These are phyloP conservation scores for Thinopyrum obtusiflorum DNA, from an alignment of 202 grass and related monocot genomes.

Conservation along the genomic window DNA sequence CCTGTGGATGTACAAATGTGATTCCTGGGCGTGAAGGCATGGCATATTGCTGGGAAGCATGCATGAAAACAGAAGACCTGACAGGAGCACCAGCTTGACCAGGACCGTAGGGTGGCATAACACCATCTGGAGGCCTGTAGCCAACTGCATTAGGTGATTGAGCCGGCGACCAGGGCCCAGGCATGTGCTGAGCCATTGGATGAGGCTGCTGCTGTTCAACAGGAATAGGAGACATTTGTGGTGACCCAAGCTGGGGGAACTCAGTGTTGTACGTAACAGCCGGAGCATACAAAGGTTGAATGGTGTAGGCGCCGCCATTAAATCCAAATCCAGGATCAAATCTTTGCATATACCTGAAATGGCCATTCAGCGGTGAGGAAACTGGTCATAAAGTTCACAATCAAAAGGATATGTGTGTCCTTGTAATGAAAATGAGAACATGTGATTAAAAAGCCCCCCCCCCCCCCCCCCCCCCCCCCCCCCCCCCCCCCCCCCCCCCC, in stretches of 20 bases:
- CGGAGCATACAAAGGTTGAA: conserved; percentile 81
- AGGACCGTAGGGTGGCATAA: conserved; percentile 63
- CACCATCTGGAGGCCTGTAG: conserved; percentile 64
- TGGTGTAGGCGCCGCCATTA: conserved; percentile 59
- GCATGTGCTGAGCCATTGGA: conserved; percentile 58
- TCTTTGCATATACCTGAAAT: conserved; percentile 78
- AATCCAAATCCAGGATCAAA: conserved; percentile 98
- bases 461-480: too few relatives aligned
- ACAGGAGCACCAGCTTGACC: conserved; percentile 49
- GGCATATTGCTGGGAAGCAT: conserved; percentile 71
- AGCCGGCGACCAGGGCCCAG: conserved; percentile 45
- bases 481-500: too few relatives aligned
- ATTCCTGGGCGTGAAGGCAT: conserved; percentile 62
- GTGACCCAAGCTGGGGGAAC: conserved; percentile 80
- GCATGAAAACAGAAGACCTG: conserved; percentile 66
- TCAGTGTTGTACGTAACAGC: conserved; percentile 95
- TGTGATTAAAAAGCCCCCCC: not conserved
- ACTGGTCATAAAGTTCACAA: not conserved
- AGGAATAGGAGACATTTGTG: conserved; percentile 49
- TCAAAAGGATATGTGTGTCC: not conserved
- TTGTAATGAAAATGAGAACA: not conserved
- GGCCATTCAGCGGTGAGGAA: not conserved
- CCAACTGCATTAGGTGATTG: conserved; percentile 52
- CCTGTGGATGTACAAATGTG: conserved; percentile 62
- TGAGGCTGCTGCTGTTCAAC: conserved; percentile 57